Evolutionary conservation across 2,329 filamentous ascomycete species (phyloP).

Genomic region (Aspergillus alliaceus): DNA sequence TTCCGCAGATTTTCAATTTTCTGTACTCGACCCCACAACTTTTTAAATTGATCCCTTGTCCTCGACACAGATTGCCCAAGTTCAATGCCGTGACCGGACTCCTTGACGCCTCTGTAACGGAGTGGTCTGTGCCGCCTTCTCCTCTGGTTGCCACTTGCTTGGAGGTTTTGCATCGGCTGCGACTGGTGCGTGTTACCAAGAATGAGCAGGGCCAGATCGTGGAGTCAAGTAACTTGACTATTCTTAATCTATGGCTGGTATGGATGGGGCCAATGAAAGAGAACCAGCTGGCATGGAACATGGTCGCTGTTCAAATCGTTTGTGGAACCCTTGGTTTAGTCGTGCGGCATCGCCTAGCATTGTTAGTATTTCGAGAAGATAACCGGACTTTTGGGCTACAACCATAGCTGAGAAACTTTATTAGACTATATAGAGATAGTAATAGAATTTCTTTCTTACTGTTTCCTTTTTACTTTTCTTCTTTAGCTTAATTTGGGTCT

Average conservation of each 20-base stretch:
- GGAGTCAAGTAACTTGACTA: conserved; percentile 85
- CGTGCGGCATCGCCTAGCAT: conserved; percentile 78
- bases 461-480: no score
- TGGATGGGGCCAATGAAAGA: conserved; percentile 92
- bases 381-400: conserved; percentile 53
- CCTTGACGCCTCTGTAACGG: conserved; percentile 81
- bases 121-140: conserved; percentile 71
- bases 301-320: conserved; percentile 73
- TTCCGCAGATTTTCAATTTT: conserved; percentile 97
- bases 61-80: conserved; percentile 83
- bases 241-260: conserved; percentile 94
- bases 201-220: conserved; percentile 69
- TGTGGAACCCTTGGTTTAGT: conserved; percentile 82
- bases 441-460: no score
- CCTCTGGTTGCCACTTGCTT: conserved; percentile 63
- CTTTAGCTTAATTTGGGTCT: no score
- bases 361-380: conserved; percentile 87
- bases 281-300: conserved; percentile 75
- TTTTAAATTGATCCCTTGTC: conserved; percentile 86
- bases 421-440: no score
- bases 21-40: conserved; percentile 89
- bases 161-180: conserved; percentile 66
- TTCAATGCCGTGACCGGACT: conserved; percentile 85
- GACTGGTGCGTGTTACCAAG: conserved; percentile 66
- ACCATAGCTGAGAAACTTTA: no score